These are phyloP conservation scores for Spongispora temasekensis DNA, from an alignment of 1,284 basidiomycete species.

Conservation along the genomic window DNA sequence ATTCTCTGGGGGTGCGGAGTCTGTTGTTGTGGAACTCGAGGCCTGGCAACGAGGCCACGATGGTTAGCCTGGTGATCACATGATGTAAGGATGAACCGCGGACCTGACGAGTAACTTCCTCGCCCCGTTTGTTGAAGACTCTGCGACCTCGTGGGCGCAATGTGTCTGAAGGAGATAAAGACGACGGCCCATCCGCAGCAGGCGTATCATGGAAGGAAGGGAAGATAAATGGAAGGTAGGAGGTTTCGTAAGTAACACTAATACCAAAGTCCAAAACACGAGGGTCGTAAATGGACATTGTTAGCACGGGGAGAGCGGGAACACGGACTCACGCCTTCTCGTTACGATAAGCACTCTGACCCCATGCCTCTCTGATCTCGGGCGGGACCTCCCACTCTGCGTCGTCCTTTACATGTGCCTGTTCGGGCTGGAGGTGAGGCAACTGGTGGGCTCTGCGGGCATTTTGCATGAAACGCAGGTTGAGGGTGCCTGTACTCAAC, in stretches of 20 bases:
- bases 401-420: constrained; percentile 64
- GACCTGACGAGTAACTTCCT: constrained; percentile 37
- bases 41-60: constrained; percentile 22
- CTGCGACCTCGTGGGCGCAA: constrained; percentile 44
- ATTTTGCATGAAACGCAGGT: constrained; percentile 78
- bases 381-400: constrained; percentile 68
- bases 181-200: constrained; percentile 32
- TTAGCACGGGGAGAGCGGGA: constrained; percentile 2
- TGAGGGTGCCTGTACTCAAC: constrained; percentile 67
- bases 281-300: constrained; percentile 20
- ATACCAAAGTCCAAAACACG: constrained; percentile 27
- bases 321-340: constrained; percentile 28
- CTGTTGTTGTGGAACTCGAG: constrained; percentile 14
- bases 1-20: constrained; percentile 9
- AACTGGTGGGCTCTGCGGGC: constrained; percentile 55
- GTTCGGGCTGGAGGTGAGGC: constrained; percentile 50
- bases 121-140: constrained; percentile 43
- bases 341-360: constrained; percentile 33
- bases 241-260: constrained; percentile 56
- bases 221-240: constrained; percentile 74
- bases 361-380: constrained; percentile 62
- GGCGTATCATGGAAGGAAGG: constrained; percentile 37
- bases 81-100: constrained; percentile 28
- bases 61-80: constrained; percentile 14
- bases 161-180: constrained; percentile 39